Evolutionary conservation across 2,329 filamentous ascomycete genomes (phyloP).

Genomic region (Myrmaecium sp.): DNA sequence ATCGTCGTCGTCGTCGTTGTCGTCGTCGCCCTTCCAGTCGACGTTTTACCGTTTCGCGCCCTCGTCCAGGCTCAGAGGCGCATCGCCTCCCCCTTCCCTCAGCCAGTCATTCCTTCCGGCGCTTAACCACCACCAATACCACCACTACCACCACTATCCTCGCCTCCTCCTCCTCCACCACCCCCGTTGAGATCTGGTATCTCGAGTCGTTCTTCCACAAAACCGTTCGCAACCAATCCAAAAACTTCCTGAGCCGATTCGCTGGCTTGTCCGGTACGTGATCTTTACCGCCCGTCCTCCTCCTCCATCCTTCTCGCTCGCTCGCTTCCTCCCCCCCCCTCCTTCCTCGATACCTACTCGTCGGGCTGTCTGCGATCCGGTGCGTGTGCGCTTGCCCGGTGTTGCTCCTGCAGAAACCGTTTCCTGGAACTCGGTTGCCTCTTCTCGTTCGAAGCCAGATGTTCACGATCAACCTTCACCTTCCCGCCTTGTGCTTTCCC

Average conservation of each 20-base stretch:
- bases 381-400: too few species aligned
- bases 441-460: too few species aligned
- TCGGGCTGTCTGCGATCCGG: too few species aligned
- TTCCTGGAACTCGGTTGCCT: too few species aligned
- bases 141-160: neutral
- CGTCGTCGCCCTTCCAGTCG: too few species aligned
- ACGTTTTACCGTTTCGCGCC: too few species aligned
- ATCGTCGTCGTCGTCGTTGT: too few species aligned
- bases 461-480: slow-evolving; percentile 4
- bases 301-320: slow-evolving; percentile 1
- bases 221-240: slow-evolving; percentile 5
- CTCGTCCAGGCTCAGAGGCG: too few species aligned
- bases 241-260: neutral
- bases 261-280: slow-evolving; percentile 16
- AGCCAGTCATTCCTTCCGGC: slow-evolving; percentile 21
- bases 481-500: slow-evolving; percentile 4
- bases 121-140: slow-evolving; percentile 11
- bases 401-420: too few species aligned
- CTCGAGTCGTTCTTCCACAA: slow-evolving; percentile 15
- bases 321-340: slow-evolving; percentile 2
- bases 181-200: slow-evolving; percentile 24
- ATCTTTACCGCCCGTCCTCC: slow-evolving; percentile 3
- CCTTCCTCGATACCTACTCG: too few species aligned
- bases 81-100: slow-evolving; percentile 11
- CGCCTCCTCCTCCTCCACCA: neutral